Conservation (phyloP, 352 stramenopile species). For the Thalassiosira tumida region DNA sequence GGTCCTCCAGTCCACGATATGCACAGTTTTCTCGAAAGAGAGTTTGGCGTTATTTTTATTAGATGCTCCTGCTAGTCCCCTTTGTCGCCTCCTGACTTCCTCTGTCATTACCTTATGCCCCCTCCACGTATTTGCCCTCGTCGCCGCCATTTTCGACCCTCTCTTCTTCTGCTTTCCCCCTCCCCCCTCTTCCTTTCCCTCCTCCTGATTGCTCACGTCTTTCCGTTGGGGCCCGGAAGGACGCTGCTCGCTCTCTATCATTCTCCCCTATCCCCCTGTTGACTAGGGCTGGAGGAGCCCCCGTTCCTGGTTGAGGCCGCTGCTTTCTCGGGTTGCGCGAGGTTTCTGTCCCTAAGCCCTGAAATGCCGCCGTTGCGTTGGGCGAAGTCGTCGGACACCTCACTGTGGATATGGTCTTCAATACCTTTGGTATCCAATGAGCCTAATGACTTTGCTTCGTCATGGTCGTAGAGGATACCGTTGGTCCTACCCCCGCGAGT, state of each 20-base stretch:
- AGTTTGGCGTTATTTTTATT: background rate
- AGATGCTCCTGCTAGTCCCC: background rate
- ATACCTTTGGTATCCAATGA: background rate
- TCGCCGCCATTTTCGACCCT: background rate
- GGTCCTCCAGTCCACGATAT: background rate
- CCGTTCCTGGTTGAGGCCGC: background rate
- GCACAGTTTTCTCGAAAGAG: background rate
- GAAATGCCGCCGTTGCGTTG: background rate
- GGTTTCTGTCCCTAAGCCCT: background rate
- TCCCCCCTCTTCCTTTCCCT: background rate
- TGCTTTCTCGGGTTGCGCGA: background rate
- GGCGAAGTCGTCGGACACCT: background rate
- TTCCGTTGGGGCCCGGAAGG: background rate
- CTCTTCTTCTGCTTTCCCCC: background rate
- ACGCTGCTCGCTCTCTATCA: background rate
- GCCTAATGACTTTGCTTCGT: background rate
- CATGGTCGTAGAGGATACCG: constrained; percentile 2
- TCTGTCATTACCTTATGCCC: background rate
- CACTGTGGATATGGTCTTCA: background rate
- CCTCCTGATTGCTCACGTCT: background rate
- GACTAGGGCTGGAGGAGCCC: background rate
- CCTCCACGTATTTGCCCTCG: background rate
- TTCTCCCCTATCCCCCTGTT: background rate
- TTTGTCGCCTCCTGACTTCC: background rate
- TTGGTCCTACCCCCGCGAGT: background rate